Base-by-base conservation (phyloP, 2,329 filamentous ascomycete genomes). In the Dactylellina drechsleri region DNA sequence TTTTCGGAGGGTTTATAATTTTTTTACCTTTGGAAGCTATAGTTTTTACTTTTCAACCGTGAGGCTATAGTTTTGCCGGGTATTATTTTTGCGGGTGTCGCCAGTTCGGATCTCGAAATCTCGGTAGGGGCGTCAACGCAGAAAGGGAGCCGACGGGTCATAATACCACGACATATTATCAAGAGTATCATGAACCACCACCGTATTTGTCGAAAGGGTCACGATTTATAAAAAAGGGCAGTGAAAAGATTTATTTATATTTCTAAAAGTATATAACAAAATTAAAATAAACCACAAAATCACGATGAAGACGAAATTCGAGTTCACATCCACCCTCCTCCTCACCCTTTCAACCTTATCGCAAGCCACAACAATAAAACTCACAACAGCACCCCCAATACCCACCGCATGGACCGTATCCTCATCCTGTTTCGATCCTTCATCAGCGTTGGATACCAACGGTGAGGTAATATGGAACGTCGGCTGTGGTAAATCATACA, bases 401-500 rank as follows among this genome's bases (percentile, higher is more conserved):
- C 71, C 71, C 1, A 47, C 71, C 40, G 43, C 64, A 58, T 75
- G 64, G 64, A 59, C 64, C 12, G 57, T 59, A 2, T 47, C 58
- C 15, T 20, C 64, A 4, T 53, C 54, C 10, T 75, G 71, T 20
- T 68, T 68, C 26, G 58, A 53, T 4, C 50, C 60, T 4, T 20
- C 45, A 26, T 2, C 58, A 1, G 64, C 64, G 6, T 2, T 31
- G 2, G 71, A 58, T 54, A 43, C 54, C 28, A 23, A 50, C n/a
- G 18, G 40, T n/a, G 64, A 61, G 20, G 53, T 47, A 6, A 75
- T 75, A 52, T 75, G 54, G 12, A 75, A 75, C 26, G 28, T 65
- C 10, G 71, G 71, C 5, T 75, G 71, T 8, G 71, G 71, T 15
- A 60, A 47, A 15, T 15, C 28, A 18, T 16, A 31, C 13, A 58